Evolutionary conservation across 768 basidiomycete species (phyloP).

Genomic region (Collybiopsis confluens): DNA sequence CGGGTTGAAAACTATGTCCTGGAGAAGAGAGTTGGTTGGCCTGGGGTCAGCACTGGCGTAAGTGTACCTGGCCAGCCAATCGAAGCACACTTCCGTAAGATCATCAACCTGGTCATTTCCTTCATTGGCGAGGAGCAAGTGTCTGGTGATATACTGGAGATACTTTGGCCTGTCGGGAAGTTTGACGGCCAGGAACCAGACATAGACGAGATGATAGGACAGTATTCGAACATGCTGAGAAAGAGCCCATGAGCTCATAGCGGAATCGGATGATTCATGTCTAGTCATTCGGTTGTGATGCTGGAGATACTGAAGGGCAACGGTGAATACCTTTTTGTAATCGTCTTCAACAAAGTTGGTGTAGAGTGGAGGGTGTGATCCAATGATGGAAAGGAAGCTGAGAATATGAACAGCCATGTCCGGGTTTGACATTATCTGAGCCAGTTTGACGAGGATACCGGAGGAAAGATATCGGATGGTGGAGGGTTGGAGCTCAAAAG

Average conservation of each 20-base stretch:
- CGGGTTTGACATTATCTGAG: constrained; percentile 91
- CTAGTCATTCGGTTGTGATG: constrained; percentile 70
- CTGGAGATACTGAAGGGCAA: constrained; percentile 90
- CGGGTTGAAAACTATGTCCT: constrained; percentile 72
- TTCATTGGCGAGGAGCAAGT: constrained; percentile 83
- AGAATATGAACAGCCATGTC: constrained; percentile 96
- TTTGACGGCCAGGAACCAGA: constrained; percentile 90
- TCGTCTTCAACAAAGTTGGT: constrained; percentile 89
- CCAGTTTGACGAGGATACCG: constrained; percentile 79
- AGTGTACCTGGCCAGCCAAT: constrained; percentile 94
- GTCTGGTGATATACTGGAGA: constrained; percentile 81
- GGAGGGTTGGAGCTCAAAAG: constrained; percentile 81
- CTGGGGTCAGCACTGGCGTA: constrained; percentile 93
- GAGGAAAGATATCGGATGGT: constrained; percentile 73
- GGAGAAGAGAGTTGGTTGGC: constrained; percentile 74
- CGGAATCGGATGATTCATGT: constrained; percentile 21
- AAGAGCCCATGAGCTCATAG: constrained; percentile 75
- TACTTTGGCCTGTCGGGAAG: constrained; percentile 77
- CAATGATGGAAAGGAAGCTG: constrained; percentile 83
- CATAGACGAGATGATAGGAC: constrained; percentile 87
- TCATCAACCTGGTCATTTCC: constrained; percentile 73
- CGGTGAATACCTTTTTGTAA: constrained; percentile 91
- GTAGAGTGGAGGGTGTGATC: constrained; percentile 73
- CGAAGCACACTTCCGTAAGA: constrained; percentile 93
- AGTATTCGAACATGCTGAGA: constrained; percentile 89